Percentiles rank a stretch among this genome's conserved stretches.
Evolutionary conservation across 352 stramenopile species (phyloP).

Genomic region (Phytophthora cactorum): DNA sequence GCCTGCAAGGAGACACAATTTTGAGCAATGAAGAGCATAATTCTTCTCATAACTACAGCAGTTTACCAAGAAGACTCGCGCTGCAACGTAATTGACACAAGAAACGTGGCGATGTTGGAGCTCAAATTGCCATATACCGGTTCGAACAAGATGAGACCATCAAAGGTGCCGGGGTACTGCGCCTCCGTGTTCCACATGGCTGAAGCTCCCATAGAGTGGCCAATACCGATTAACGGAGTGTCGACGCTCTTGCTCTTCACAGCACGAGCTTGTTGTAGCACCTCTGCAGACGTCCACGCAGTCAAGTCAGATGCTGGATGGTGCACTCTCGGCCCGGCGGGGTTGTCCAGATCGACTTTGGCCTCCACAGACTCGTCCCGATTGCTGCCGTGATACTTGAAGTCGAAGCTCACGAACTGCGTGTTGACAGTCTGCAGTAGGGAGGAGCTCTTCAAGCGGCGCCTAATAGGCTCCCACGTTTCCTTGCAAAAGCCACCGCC

Average conservation of each 20-base stretch:
- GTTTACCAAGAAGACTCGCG: conserved; percentile 35
- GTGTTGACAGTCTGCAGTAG: conserved; percentile 31
- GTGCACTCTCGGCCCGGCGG: conserved; percentile 31
- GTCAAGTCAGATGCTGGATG: conserved; percentile 36
- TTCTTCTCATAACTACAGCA: conserved; percentile 1
- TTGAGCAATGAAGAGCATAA: neutral
- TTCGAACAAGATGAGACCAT: conserved; percentile 56
- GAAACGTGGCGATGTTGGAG: conserved; percentile 29
- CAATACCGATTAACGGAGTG: conserved; percentile 51
- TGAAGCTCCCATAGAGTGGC: conserved; percentile 54
- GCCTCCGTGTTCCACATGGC: conserved; percentile 48
- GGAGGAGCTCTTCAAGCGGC: conserved; percentile 36
- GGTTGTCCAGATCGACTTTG: conserved; percentile 36
- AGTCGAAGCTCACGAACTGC: conserved; percentile 47
- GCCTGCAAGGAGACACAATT: conserved; percentile 21
- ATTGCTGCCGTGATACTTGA: conserved; percentile 58
- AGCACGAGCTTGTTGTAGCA: conserved; percentile 32
- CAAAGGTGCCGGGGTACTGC: conserved; percentile 50
- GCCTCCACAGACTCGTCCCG: conserved; percentile 44
- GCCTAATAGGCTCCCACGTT: conserved; percentile 54
- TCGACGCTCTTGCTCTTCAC: conserved; percentile 19
- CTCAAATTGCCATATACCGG: conserved; percentile 36
- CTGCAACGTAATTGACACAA: conserved; percentile 49
- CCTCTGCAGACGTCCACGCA: conserved; percentile 31
- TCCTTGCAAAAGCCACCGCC: conserved; percentile 56